Conservation (phyloP, 495 filamentous ascomycete genomes). For the Bathelium albidoporum region DNA sequence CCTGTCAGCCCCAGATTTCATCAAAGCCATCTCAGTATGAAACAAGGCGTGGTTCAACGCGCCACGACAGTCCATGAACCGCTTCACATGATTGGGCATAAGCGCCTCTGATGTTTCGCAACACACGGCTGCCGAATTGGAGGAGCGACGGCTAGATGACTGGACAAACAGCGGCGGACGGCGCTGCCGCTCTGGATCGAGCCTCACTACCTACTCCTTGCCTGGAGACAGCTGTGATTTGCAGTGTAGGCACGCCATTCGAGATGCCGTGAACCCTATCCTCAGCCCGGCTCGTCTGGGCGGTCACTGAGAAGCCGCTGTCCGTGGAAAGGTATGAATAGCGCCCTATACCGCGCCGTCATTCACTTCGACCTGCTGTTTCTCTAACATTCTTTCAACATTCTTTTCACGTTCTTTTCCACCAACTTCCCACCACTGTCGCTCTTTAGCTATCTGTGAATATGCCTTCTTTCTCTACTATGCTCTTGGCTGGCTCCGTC, state of each 20-base stretch:
- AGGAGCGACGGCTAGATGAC: not conserved
- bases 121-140: not conserved
- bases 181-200: not conserved
- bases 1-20: not conserved
- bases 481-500: slow-evolving; percentile 1
- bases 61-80: not conserved
- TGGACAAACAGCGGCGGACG: not conserved
- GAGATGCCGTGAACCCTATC: not conserved
- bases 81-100: not conserved
- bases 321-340: not conserved
- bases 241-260: not conserved
- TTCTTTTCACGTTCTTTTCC: not conserved
- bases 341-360: not conserved
- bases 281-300: no score
- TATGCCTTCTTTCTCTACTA: not conserved
- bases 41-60: not conserved
- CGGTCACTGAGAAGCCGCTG: not conserved
- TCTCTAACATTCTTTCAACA: not conserved
- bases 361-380: not conserved
- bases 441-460: not conserved
- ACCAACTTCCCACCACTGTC: not conserved
- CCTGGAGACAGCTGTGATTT: not conserved
- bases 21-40: not conserved
- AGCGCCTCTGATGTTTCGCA: not conserved
- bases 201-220: not conserved